These are phyloP conservation scores for Paramecium octaurelia DNA, from an alignment of 73 alveolate genomes.

Conservation along the genomic window DNA sequence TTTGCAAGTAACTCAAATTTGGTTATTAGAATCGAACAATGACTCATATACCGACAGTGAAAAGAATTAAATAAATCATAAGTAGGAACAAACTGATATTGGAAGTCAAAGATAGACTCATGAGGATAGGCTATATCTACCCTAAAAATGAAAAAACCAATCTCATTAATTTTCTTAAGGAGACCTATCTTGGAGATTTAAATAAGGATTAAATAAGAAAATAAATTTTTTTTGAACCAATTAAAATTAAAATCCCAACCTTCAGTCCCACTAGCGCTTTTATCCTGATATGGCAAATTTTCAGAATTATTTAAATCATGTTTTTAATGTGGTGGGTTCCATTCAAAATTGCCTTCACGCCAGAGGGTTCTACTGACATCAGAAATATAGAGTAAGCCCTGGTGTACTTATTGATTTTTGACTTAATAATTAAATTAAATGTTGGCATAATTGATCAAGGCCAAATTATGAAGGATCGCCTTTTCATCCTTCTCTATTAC, in stretches of 20 bases:
- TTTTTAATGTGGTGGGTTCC: slow-evolving; percentile 31
- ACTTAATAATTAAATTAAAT: slow-evolving; percentile 9
- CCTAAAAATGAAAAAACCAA: neutral
- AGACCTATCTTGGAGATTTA: neutral
- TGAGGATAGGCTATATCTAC: neutral
- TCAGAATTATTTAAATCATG: neutral
- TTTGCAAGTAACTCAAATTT: neutral
- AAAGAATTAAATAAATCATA: neutral
- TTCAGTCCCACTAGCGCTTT: neutral
- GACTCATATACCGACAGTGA: neutral
- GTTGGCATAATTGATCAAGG: slow-evolving; percentile 28
- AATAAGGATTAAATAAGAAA: neutral
- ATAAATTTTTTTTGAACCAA: neutral
- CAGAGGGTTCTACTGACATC: neutral
- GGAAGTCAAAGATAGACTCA: neutral
- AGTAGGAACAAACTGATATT: neutral
- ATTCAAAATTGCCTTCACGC: neutral
- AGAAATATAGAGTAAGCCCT: neutral
- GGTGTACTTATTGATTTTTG: neutral
- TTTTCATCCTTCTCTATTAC: neutral
- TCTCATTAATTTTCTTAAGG: neutral
- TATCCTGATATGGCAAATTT: neutral
- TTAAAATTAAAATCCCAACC: neutral
- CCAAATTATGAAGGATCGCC: neutral
- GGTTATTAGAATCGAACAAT: neutral